Percentiles rank a stretch among this genome's conserved stretches.
These are phyloP conservation scores for Pythium dissimile DNA, from an alignment of 352 stramenopile genomes.

Conservation along the genomic window DNA sequence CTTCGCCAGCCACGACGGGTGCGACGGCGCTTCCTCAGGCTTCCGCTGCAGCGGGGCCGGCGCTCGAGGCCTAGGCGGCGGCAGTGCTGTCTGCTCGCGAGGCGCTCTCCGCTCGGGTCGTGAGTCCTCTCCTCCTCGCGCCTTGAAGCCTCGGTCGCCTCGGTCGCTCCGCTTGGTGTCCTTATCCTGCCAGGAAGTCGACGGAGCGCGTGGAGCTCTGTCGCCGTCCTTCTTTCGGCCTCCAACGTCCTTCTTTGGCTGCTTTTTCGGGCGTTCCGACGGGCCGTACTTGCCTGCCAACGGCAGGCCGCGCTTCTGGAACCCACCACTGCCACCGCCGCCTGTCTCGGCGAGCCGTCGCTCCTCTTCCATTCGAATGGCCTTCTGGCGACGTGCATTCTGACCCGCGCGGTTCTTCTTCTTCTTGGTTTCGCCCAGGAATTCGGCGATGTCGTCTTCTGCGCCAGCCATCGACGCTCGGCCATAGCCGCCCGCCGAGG, in stretches of 20 bases:
- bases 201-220: no score
- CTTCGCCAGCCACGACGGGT: constrained; percentile 77
- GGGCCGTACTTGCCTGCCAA: constrained; percentile 56
- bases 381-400: constrained; percentile 75
- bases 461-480: constrained; percentile 40
- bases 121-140: constrained; percentile 1
- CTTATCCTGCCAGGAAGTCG: not conserved
- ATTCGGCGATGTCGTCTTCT: constrained; percentile 81
- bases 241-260: constrained; percentile 29
- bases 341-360: constrained; percentile 44
- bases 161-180: not conserved
- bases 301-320: constrained; percentile 11
- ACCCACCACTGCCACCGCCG: constrained; percentile 31
- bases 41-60: constrained; percentile 10
- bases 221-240: constrained; percentile 11
- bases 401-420: constrained; percentile 81
- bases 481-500: constrained; percentile 16
- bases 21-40: constrained; percentile 29
- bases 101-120: no score
- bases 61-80: constrained; percentile 5
- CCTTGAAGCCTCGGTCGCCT: constrained; percentile 13
- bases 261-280: constrained; percentile 76
- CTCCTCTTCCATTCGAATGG: constrained; percentile 64
- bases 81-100: no score
- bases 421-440: constrained; percentile 83